Evolutionary conservation across 805 yeast genomes (phyloP).

Genomic region (Cyberlindnera nakhonratchasimensis): DNA sequence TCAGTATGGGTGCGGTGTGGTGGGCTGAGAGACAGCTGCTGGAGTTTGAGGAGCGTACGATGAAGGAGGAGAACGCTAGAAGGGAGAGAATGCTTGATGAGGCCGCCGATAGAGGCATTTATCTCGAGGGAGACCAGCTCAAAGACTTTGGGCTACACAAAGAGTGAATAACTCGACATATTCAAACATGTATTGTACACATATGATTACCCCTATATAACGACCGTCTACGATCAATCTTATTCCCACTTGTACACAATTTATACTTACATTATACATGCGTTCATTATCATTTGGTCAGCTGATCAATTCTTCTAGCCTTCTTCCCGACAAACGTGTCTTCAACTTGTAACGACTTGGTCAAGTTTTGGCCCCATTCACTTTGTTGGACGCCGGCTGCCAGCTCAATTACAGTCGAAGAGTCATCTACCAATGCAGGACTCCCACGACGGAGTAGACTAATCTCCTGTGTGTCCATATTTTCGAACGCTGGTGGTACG

Average conservation of each 20-base stretch:
- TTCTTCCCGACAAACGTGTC: constrained; percentile 20
- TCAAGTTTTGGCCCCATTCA: constrained; percentile 23
- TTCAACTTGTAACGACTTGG: constrained; percentile 15
- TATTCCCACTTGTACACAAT: background rate
- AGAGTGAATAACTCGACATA: background rate
- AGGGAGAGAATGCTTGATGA: constrained; percentile 37
- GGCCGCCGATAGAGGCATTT: constrained; percentile 44
- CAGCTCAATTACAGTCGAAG: constrained; percentile 17
- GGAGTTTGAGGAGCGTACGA: constrained; percentile 34
- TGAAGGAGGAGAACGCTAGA: constrained; percentile 33
- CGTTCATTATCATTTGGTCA: constrained; percentile 1
- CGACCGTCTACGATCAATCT: constrained; percentile 1
- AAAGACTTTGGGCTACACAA: constrained; percentile 13
- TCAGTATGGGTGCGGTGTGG: constrained; percentile 39
- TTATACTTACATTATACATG: background rate
- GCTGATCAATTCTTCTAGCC: background rate
- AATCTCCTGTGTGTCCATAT: constrained; percentile 17
- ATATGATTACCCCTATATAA: background rate
- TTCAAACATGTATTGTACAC: background rate
- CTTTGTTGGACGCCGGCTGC: constrained; percentile 25
- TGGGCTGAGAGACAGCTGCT: constrained; percentile 40
- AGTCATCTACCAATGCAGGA: constrained; percentile 20
- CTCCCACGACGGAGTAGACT: constrained; percentile 18
- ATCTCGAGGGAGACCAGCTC: constrained; percentile 34
- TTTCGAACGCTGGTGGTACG: constrained; percentile 7